A percentile compares a stretch with the other conserved stretches of the same genome.
Conservation (phyloP, 352 stramenopile species). For the Saprolegnia parasitica region DNA sequence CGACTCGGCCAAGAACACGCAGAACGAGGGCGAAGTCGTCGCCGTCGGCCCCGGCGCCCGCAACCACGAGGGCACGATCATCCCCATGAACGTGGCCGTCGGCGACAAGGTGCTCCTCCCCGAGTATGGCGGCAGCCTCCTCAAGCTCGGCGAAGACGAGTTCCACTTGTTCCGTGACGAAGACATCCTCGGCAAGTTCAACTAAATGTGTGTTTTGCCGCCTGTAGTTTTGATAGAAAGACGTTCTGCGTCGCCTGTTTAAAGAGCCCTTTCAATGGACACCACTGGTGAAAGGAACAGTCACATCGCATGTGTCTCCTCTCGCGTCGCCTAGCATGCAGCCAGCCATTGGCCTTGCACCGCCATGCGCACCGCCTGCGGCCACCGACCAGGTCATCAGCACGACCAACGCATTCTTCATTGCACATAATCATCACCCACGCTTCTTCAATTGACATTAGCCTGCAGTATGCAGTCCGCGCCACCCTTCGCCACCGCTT, state of each 20-base stretch:
- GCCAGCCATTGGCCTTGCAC: no score
- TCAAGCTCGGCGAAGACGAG: conserved; percentile 91
- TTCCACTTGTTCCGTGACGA: conserved; percentile 94
- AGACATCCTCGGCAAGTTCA: conserved; percentile 96
- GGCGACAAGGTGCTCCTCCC: conserved; percentile 95
- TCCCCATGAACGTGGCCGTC: conserved; percentile 80
- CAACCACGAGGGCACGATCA: conserved; percentile 83
- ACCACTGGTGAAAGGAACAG: not conserved
- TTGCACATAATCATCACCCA: no score
- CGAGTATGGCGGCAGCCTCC: conserved; percentile 92
- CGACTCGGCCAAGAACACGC: conserved; percentile 88
- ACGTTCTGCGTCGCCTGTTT: not conserved
- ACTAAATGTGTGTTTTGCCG: conserved; percentile 40
- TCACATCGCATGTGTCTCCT: no score
- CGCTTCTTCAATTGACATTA: no score
- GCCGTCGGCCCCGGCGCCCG: conserved; percentile 90
- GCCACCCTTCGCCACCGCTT: not conserved
- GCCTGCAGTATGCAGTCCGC: no score
- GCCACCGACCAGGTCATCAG: no score
- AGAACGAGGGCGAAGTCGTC: conserved; percentile 92
- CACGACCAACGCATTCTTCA: no score
- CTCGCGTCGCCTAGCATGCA: no score
- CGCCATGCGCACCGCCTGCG: no score
- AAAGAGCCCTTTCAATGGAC: conserved; percentile 2
- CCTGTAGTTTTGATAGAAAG: conserved; percentile 18